Base-by-base conservation (phyloP, 2,329 filamentous ascomycete species). In the Arthroderma sp. region DNA sequence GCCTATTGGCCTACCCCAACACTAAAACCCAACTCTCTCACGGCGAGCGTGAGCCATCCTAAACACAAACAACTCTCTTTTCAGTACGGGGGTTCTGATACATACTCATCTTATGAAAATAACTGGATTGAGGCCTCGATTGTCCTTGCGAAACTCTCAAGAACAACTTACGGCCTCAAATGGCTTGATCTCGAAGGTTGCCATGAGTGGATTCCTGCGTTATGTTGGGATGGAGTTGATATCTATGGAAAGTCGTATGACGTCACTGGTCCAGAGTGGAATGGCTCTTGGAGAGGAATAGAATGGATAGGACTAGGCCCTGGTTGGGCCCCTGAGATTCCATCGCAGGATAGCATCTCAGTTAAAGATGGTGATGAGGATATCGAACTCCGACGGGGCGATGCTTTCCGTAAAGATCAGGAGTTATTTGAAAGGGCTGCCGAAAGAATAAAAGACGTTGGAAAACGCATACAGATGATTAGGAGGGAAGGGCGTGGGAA, bases 171-270 rank as follows among this genome's bases (percentile, higher is more conserved):
- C 62, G 80, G 79, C 47, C 71, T 85, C 2, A 75, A 77, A 62
- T 84, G 80, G 80, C 73, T 85, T 1, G 82, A 84, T 62, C 69
- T 85, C 0, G 79, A 83, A 65, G 81, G 81, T 7, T 85, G 82
- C 63, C 67, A 66, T 2, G 70, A 73, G 21, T 84, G 82, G 82
- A 64, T 78, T 33, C 70, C 73, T 15, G 79, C 81, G 0, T 65
- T 84, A 31, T 73, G 67, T 25, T 79, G 74, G 73, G 68, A 67
- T 9, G 66, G 67, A 4, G 58, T 58, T 15, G 67, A 65, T 2
- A 63, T 66, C 2, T 58, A 68, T 25, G 68, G 67, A 2, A 60
- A 66, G 15, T 51, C 25, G 11, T 66, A 66, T 17, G 60, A 60
- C n/a, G 51, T 61, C 8, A 59, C 66, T 4, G 70, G 71, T 0